phyloP scores from a whole-genome alignment of 768 basidiomycete genomes.

The Agrocybe chaxingu region DNA sequence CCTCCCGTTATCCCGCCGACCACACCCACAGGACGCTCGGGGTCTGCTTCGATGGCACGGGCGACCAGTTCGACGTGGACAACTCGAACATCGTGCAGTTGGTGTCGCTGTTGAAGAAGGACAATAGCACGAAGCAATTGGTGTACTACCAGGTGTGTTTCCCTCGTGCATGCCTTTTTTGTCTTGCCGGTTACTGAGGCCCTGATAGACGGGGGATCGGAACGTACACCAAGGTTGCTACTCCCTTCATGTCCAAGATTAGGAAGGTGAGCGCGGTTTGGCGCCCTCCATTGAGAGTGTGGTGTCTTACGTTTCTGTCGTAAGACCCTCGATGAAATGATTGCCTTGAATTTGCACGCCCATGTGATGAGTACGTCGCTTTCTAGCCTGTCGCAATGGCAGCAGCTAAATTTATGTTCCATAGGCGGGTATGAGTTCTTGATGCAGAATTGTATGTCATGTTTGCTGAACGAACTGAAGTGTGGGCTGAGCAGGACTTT shows the following conservation, averaged over 20 bases:
- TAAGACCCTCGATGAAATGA: constrained; percentile 44
- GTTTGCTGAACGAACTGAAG: background rate
- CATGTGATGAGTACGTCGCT: constrained; percentile 44
- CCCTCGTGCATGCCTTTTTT: background rate
- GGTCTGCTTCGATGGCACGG: constrained; percentile 58
- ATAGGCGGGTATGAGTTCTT: constrained; percentile 55
- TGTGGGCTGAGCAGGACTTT: background rate
- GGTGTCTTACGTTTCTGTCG: background rate
- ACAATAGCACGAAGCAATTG: constrained; percentile 49
- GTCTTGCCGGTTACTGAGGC: background rate
- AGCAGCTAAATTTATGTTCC: background rate
- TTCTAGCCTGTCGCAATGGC: background rate
- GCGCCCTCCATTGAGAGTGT: too few species aligned
- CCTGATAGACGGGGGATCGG: constrained; percentile 49
- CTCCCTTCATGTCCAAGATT: constrained; percentile 31
- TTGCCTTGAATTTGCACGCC: constrained; percentile 45
- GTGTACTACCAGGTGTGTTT: constrained; percentile 51
- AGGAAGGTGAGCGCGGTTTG: constrained; percentile 30
- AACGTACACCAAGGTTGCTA: constrained; percentile 40
- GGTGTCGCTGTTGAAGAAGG: constrained; percentile 49
- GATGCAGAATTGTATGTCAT: constrained; percentile 50
- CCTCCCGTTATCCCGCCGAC: constrained; percentile 38
- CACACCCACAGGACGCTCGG: constrained; percentile 41
- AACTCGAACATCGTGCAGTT: constrained; percentile 56
- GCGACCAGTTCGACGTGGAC: constrained; percentile 47